phyloP scores from a whole-genome alignment of 2,329 filamentous ascomycete species.

The Fusarium piperis region DNA sequence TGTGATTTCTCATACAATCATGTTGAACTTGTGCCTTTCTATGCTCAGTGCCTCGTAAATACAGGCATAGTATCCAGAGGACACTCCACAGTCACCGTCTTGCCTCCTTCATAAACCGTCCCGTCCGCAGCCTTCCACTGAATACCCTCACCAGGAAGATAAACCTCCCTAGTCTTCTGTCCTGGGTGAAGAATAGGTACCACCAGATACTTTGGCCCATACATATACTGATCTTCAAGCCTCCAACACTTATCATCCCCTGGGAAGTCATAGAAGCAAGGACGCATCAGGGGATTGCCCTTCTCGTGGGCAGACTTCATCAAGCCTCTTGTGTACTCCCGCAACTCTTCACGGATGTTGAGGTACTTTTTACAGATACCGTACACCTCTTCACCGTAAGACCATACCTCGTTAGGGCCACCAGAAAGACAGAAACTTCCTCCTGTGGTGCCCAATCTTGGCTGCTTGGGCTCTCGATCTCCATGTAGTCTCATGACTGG shows the following conservation, averaged over 20 bases:
- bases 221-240: slow-evolving; percentile 71
- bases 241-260: slow-evolving; percentile 63
- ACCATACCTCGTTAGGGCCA: slow-evolving; percentile 72
- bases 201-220: slow-evolving; percentile 66
- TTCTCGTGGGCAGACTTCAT: slow-evolving; percentile 69
- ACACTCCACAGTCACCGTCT: background rate
- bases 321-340: slow-evolving; percentile 65
- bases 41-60: background rate
- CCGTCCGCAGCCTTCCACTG: slow-evolving; percentile 1
- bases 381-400: slow-evolving; percentile 69
- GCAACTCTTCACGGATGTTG: slow-evolving; percentile 64
- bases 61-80: slow-evolving; percentile 10
- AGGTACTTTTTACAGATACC: slow-evolving; percentile 69
- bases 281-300: slow-evolving; percentile 69
- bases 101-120: background rate
- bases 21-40: background rate
- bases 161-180: slow-evolving; percentile 56
- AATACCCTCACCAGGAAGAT: slow-evolving; percentile 56
- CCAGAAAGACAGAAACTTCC: slow-evolving; percentile 58
- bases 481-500: slow-evolving; percentile 75
- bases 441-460: slow-evolving; percentile 47
- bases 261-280: slow-evolving; percentile 72
- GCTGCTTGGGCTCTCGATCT: slow-evolving; percentile 66
- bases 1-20: background rate
- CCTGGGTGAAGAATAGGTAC: slow-evolving; percentile 65